Base-by-base conservation (phyloP, 1,284 basidiomycete genomes). In the Kalmanozyma brasiliensis region DNA sequence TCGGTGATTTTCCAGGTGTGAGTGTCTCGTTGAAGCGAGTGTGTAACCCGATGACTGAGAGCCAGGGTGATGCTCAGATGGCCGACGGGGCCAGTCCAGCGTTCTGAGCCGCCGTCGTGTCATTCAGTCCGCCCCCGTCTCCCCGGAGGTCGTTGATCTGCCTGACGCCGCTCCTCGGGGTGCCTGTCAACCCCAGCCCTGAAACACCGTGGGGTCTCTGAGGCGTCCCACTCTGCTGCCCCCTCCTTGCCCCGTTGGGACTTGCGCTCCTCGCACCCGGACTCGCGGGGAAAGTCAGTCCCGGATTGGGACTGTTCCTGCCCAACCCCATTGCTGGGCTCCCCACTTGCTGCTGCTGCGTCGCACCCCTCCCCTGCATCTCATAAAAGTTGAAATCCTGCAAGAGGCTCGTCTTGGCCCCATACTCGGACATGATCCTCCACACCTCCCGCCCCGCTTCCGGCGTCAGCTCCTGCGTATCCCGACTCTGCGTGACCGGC, bases 401-500 rank as follows among this genome's bases (percentile, higher is more conserved):
- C 44, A 77, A 52, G 35, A 77, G 51, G 19, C 59, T 67, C 36
- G 73, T 74, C 59, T 55, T 69, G 17, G 68, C 57, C 19, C 43
- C 51, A 35, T 64, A 77, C 32, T 60, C 68, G 24, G 74, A 49
- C 63, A 82, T 75, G 52, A 81, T 78, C 20, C 65, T 40, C 33
- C 81, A 51, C 36, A 79, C 52, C 32, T 77, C 73, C 23, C 51
- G 19, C 3, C 74, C 78, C 2, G 70, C 76, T 16, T 77, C 69
- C 5, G 52, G 47, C 22, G 71, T 74, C 38, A 82, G 44, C 60
- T 82, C 80, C 56, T 82, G 80, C 37, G 80, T 82, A 29, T 82
- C 80, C 14, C 80, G 58, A 33, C 69, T 74, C 64, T 82, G 79
- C 13, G 80, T 82, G 16, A 82, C 73, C 5, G 78, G 72, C 44